Evolutionary conservation across 805 yeast genomes (phyloP), one percentile per base, ranked within the genome.

Genomic region (Candida pini): DNA sequence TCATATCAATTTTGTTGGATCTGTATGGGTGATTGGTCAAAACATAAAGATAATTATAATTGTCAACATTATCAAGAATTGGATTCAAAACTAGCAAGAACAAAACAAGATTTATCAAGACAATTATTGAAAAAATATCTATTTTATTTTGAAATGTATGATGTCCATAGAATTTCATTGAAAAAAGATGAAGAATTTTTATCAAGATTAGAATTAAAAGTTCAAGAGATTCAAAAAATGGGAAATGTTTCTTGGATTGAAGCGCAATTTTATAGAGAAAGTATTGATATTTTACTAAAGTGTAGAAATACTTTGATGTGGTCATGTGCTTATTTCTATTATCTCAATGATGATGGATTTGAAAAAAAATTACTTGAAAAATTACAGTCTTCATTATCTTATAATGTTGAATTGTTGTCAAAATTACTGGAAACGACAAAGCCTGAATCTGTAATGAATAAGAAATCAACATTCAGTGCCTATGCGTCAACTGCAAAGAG

Each of bases 1-100:
- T 53, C 56, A 9, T 60, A 74, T 54, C 85, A 89, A 54, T 92
- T 88, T 53, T 92, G 98, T 58, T 92, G 98, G 98, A 77, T 89
- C 26, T 92, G 98, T 58, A 55, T 75, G 41, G 79, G 79, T 3
- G 71, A 66, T 22, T 90, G 98, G 98, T 49, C 54, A 1, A 60
- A 60, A 12, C 97, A 90, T 60, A 77, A 76, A 3, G 64, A 69
- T 19, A 62, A 66, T 59, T 88, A 76, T 57, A 73, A 76, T 38
- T 90, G 97, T 36, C 36, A 45, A 17, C 33, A 76, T 33, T 83
- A 57, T 55, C 69, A 69, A 30, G 69, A 66, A 28, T 63, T 63
- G 18, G 71, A 67, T 8, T 41, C 54, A 14, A 62, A 63, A 33
- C 62, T 53, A 14, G 62, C 56, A 7, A 54, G 66, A 9, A 65